These are phyloP conservation scores for Moesziomyces globuligerus DNA, from an alignment of 1,284 basidiomycete genomes.

Conservation along the genomic window DNA sequence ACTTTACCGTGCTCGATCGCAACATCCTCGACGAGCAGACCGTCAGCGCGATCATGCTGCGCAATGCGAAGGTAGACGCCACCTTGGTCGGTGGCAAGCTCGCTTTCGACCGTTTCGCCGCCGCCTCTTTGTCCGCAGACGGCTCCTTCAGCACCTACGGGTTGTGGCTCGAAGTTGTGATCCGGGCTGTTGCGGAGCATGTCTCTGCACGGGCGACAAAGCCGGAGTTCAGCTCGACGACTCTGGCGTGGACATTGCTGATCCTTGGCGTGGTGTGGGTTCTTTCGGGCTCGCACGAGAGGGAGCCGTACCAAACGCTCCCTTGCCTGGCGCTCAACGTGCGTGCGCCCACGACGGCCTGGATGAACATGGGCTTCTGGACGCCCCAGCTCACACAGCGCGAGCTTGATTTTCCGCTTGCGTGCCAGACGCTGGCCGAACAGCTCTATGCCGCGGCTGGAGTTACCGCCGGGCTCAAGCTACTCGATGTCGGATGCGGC, in stretches of 20 bases:
- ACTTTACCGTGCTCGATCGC: conserved; percentile 82
- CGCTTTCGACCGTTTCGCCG: conserved; percentile 71
- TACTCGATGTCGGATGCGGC: conserved; percentile 64
- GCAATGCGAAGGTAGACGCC: conserved; percentile 77
- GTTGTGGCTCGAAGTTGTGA: neutral
- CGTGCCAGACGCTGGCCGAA: conserved; percentile 50
- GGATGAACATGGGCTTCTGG: conserved; percentile 63
- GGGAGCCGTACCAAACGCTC: conserved; percentile 28
- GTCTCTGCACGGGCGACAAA: neutral
- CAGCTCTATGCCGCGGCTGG: conserved; percentile 43
- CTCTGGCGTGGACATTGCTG: conserved; percentile 6
- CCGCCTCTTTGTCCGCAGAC: neutral
- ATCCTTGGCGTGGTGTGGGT: conserved; percentile 11
- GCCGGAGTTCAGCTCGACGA: conserved; percentile 1
- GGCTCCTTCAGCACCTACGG: neutral
- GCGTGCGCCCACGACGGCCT: conserved; percentile 43
- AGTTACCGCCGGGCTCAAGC: conserved; percentile 22
- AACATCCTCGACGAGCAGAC: conserved; percentile 75
- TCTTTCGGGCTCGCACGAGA: conserved; percentile 1
- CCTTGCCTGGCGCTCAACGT: conserved; percentile 41
- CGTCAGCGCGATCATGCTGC: conserved; percentile 74
- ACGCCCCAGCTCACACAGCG: conserved; percentile 18
- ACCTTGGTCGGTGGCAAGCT: conserved; percentile 83
- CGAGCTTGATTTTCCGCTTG: conserved; percentile 37
- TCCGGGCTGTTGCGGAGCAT: neutral